Evolutionary conservation across 2,329 filamentous ascomycete genomes (phyloP), one percentile per base, ranked within the genome.

Genomic region (Verticillium tricorpus): DNA sequence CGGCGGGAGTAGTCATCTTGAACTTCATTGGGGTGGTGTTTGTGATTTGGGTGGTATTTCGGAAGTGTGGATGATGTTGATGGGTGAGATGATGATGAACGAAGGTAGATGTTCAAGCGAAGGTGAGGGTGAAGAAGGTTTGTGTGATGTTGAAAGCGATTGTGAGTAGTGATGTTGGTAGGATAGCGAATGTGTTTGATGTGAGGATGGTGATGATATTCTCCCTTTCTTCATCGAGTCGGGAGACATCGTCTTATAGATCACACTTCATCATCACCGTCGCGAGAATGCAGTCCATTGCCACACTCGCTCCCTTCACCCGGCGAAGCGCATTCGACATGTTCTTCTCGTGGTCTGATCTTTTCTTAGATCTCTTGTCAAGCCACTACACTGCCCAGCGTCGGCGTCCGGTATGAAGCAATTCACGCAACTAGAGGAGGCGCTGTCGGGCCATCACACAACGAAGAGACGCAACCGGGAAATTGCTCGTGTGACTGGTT

Each of bases 1-100:
- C 31, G 9, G 62, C 31, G 50, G 34, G 52, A 39, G 62, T 45
- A 28, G 22, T n/a, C 63, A 65, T 65, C 28, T 28, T 50, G 40
- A 34, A 31, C 25, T 40, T 32, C 28, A 56, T 59, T 56, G 22
- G 57, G 9, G 35, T 40, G 22, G 11, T n/a, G 35, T 58, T 50
- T 19, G 17, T 50, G 45, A 2, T n/a, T 31, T 58, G 25, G 25
- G 35, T 25, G 35, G 34, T 35, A 45, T 14, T 28, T 17, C 31
- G 28, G n/a, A 45, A 25, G 39, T 45, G 22, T 60, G 34, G 19
- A 45, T 9, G 25, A 11, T 31, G 32, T 55, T 14, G 25, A 11
- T 31, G 32, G 34, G 7, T 22, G 31, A 45, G 39, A 57, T 62
- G 4, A 39, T 22, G n/a, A 1, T 56, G 58, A 56, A 39, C 25